Evolutionary conservation across 2,329 filamentous ascomycete species (phyloP).

Genomic region (Pseudopithomyces maydicus): DNA sequence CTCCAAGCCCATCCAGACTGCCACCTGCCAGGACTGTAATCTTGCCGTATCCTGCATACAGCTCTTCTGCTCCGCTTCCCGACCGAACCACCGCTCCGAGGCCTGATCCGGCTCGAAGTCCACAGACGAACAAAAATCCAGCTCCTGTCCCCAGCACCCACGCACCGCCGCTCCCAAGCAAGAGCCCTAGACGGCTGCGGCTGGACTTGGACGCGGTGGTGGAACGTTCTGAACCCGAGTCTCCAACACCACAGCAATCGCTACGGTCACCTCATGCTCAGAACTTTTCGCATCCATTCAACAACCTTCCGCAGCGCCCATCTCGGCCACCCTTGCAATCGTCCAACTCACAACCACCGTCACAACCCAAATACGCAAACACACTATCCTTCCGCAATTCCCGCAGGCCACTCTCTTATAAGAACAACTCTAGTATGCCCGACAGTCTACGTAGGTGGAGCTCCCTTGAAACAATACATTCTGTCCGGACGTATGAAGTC

Average conservation of each 20-base stretch:
- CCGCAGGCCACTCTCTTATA: conserved; percentile 4
- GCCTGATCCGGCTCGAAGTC: background rate
- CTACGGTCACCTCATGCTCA: conserved; percentile 1
- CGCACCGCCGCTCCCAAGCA: conserved; percentile 10
- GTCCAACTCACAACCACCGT: background rate
- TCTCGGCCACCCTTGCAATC: background rate
- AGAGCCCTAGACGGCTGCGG: conserved; percentile 27
- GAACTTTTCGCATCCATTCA: conserved; percentile 27
- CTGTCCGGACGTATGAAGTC: conserved; percentile 26
- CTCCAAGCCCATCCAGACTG: background rate
- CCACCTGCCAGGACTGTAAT: background rate
- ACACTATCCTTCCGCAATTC: conserved; percentile 24
- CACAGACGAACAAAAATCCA: background rate
- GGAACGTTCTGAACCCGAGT: background rate
- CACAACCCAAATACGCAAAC: conserved; percentile 8
- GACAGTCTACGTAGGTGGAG: conserved; percentile 28
- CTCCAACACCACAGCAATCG: too few relatives aligned
- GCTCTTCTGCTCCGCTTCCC: background rate
- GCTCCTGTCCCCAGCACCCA: background rate
- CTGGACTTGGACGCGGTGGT: conserved; percentile 15
- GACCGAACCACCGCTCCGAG: background rate
- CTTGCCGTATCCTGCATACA: background rate
- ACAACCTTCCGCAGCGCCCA: conserved; percentile 7
- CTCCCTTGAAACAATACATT: conserved; percentile 40
- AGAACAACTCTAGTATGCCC: conserved; percentile 25